These are phyloP conservation scores for Populus simonii DNA, from an alignment of 345 rosid species.

Conservation along the genomic window DNA sequence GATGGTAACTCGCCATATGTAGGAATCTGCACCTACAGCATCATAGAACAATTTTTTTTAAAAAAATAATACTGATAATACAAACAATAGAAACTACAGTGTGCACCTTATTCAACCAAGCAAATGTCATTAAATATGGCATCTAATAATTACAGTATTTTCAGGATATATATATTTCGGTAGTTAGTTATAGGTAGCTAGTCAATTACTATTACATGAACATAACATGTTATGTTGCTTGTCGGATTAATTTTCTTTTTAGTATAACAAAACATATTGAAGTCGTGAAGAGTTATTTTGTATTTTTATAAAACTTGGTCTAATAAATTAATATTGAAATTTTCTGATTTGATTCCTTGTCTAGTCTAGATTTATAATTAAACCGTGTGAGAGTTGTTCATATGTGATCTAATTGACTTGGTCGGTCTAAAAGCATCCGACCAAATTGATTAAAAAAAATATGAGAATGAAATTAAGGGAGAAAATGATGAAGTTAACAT, in stretches of 20 bases:
- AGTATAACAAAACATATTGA: rapidly evolving
- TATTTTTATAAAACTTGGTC: no score
- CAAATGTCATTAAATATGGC: background rate
- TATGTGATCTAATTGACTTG: rapidly evolving
- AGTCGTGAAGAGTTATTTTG: no score
- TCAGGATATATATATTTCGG: background rate
- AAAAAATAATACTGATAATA: no score
- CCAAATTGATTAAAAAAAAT: no score
- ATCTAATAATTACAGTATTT: background rate
- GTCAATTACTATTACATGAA: no score
- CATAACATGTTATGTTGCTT: no score
- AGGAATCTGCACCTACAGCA: background rate
- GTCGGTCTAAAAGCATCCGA: rapidly evolving
- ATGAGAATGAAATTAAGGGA: rapidly evolving
- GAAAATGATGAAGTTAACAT: rapidly evolving
- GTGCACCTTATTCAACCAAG: background rate
- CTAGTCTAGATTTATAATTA: no score
- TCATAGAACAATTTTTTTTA: background rate
- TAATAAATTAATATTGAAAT: no score
- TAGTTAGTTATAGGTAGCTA: background rate
- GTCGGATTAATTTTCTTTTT: no score
- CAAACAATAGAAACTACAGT: background rate
- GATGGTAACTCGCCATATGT: no score
- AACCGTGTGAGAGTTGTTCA: no score
- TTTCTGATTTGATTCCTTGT: rapidly evolving